These are phyloP conservation scores for Huiozyma sinensis DNA, from an alignment of 805 yeast genomes.

Conservation along the genomic window DNA sequence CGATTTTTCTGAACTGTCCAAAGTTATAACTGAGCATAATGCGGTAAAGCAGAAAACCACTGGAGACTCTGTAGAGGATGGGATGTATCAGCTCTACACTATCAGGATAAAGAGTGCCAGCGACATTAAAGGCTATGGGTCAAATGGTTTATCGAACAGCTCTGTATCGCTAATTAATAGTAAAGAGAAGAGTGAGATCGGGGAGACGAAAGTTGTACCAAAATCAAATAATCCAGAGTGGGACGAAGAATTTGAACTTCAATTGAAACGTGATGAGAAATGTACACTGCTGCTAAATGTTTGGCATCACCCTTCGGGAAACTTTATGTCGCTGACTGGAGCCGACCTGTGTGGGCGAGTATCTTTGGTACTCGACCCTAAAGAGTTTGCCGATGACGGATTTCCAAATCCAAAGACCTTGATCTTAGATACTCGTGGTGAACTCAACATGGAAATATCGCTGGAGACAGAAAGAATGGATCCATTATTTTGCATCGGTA, in stretches of 20 bases:
- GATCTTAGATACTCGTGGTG: conserved; percentile 60
- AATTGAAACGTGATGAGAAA: conserved; percentile 31
- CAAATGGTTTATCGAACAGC: conserved; percentile 41
- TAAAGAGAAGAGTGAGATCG: conserved; percentile 42
- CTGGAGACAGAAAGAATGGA: conserved; percentile 74
- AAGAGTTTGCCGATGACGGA: conserved; percentile 54
- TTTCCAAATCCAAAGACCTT: conserved; percentile 48
- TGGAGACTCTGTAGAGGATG: conserved; percentile 9
- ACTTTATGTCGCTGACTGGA: conserved; percentile 29
- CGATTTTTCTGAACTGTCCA: conserved; percentile 48
- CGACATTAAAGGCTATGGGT: conserved; percentile 38
- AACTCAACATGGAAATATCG: conserved; percentile 52
- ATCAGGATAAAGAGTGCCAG: conserved; percentile 55
- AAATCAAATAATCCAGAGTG: conserved; percentile 64
- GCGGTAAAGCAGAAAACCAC: neutral
- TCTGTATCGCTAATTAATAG: conserved; percentile 57
- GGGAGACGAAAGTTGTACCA: conserved; percentile 55
- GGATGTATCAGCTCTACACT: conserved; percentile 46
- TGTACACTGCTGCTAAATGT: conserved; percentile 47
- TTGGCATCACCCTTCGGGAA: conserved; percentile 51
- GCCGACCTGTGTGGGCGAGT: conserved; percentile 62
- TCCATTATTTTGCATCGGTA: conserved; percentile 71
- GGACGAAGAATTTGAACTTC: conserved; percentile 75
- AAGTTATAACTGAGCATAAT: conserved; percentile 22
- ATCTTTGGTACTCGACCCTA: conserved; percentile 48